Base-by-base conservation (phyloP, 805 yeast species). In the Naumovozyma castellii region DNA sequence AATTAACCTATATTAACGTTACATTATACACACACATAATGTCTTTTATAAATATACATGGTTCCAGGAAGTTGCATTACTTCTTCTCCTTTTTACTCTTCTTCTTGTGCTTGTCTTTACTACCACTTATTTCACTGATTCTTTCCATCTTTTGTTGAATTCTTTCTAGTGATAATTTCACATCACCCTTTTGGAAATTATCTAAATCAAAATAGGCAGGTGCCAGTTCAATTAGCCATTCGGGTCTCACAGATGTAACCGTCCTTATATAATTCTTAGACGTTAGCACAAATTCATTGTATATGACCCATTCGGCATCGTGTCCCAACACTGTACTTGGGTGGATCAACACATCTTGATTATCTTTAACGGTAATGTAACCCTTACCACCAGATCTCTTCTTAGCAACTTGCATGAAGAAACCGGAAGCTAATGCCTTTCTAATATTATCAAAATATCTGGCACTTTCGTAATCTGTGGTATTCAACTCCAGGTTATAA, bases 321-420 rank as follows among this genome's bases (percentile, higher is more conserved):
- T 79, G 81, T n/a, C 84, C 82, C 43, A 90, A 66, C 9, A 87
- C 92, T 1, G 97, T 85, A 40, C 92, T 80, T 44, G 98, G 98
- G 59, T 92, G 98, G 35, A 92, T 72, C 53, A 87, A 65, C 10
- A 90, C 97, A 46, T 90, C 97, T 67, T 92, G 98, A 57, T 88
- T 87, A 63, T 92, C 98, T 64, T 87, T 87, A 37, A 88, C 83
- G 0, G 98, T 92, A 51, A 84, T 73, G 61, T 82, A 90, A n/a
- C 84, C 88, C 53, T 80, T 82, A 18, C 72, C 69, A 30, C 85
- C 79, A n/a, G 83, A 75, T 66, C 76, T 78, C 68, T 84, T 85
- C 67, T 88, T 92, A 27, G 97, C 97, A 40, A 84, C 94, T 67
- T 92, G 98, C 97, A 92, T 88, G 69, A 92, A 92, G 62, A 87